Conservation (phyloP, 208 protist genomes). For the Leishmania mexicana region DNA sequence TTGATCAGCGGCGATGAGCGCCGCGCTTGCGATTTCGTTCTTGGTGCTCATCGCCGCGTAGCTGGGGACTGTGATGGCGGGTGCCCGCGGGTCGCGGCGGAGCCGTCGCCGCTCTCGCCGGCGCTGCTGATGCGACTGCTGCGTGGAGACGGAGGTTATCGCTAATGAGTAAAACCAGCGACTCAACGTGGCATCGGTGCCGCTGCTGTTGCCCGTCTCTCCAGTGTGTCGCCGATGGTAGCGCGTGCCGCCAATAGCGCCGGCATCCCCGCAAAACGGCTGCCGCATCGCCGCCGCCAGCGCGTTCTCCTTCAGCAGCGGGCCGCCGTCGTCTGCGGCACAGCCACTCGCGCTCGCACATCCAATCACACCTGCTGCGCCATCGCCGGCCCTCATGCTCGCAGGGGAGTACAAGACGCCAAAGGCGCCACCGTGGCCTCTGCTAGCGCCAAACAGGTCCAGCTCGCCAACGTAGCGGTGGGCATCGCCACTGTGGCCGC, state of each 20-base stretch:
- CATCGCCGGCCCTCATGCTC: background rate
- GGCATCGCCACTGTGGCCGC: conserved; percentile 13
- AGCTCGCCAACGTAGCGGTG: background rate
- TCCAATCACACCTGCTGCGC: background rate
- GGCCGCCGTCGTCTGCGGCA: background rate
- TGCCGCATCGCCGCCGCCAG: conserved; percentile 45
- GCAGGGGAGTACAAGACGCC: background rate
- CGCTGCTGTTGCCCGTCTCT: background rate
- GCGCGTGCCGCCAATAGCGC: background rate
- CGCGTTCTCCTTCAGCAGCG: conserved; percentile 43
- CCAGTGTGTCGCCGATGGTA: conserved; percentile 5
- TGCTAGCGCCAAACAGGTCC: background rate
- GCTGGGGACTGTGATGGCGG: conserved; percentile 29
- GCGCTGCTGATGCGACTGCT: conserved; percentile 7
- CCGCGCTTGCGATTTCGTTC: conserved; percentile 29
- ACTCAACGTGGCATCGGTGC: conserved; percentile 16
- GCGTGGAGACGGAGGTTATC: conserved; percentile 8
- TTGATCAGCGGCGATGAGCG: conserved; percentile 20
- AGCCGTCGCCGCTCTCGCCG: conserved; percentile 3
- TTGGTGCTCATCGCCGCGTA: conserved; percentile 23
- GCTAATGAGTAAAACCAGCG: conserved; percentile 16
- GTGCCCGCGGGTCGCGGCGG: conserved; percentile 11
- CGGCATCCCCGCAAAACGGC: conserved; percentile 19
- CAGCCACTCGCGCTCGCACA: background rate
- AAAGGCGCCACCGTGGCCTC: background rate